Evolutionary conservation across 2,329 filamentous ascomycete species (phyloP), one percentile per base, ranked within the genome.

Genomic region (Orbilia quercus): DNA sequence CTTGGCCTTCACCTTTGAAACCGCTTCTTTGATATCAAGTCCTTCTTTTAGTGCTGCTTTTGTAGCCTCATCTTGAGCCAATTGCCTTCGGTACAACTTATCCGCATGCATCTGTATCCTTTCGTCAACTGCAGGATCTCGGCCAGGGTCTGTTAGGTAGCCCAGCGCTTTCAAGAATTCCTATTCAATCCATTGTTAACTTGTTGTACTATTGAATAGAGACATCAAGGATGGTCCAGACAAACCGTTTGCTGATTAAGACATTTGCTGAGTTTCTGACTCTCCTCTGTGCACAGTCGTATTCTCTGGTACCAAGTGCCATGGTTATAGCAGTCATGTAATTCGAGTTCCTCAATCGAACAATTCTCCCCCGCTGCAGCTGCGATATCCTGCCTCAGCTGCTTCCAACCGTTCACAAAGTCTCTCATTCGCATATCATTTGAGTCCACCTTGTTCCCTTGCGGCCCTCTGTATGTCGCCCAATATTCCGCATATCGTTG

Each of bases 31-130:
- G 23, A 73, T 53, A 51, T 65, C 54, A 7, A 47, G 48, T 3
- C 85, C 60, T 84, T 83, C 80, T 88, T 88, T 36, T 90, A 90
- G 77, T 88, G 85, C 75, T n/a, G 31, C 25, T 20, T 90, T 87
- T n/a, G 91, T 87, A 75, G 85, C 86, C 18, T 84, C 84, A 81
- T 99, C 94, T 79, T 96, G 92, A 74, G 87, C 85, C 38, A 96
- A 81, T 89, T 98, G 92, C 77, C 90, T 88, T 78, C 94, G 90
- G 81, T 92, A 99, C 42, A 99, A 84, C 75, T 87, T 87, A 82
- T 99, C 95, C 70, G 94, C 94, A 80, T 97, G 93, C 89, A 98
- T 91, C 81, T 98, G 95, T 74, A 99, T 92, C 77, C 90, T 87
- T 80, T 97, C 93, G 77, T 96, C 91, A 57, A 91, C 85, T 28